Percentiles rank a stretch among this genome's conserved stretches.
Evolutionary conservation across 495 filamentous ascomycete species (phyloP).

Genomic region (Arthonia radiata): DNA sequence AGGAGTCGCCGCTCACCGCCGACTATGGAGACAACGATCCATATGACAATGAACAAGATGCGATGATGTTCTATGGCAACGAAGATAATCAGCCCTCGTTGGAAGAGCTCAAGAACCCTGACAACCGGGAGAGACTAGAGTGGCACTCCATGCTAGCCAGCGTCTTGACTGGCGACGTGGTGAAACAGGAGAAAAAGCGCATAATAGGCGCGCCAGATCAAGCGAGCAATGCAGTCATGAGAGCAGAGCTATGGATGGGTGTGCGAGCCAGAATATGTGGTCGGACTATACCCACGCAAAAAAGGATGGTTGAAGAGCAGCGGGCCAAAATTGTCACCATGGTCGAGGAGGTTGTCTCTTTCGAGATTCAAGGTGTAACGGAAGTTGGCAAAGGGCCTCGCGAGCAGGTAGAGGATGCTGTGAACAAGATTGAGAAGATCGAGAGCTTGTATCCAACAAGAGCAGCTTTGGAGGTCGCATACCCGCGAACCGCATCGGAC

Average conservation of each 20-base stretch:
- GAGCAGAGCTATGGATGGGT: conserved; percentile 74
- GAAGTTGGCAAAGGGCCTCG: conserved; percentile 70
- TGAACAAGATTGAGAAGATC: conserved; percentile 66
- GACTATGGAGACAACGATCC: conserved; percentile 55
- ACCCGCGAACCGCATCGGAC: conserved; percentile 46
- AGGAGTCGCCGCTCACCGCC: conserved; percentile 66
- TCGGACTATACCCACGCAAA: conserved; percentile 56
- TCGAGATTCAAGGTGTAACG: conserved; percentile 79
- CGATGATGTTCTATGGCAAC: conserved; percentile 66
- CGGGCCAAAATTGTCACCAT: conserved; percentile 38
- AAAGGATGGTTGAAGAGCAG: conserved; percentile 59
- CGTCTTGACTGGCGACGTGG: conserved; percentile 87
- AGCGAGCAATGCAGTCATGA: conserved; percentile 42
- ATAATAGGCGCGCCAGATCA: conserved; percentile 65
- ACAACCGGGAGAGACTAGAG: conserved; percentile 75
- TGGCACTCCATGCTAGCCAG: conserved; percentile 97
- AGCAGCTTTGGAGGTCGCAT: conserved; percentile 39
- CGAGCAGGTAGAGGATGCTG: conserved; percentile 71
- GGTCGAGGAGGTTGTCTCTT: conserved; percentile 70
- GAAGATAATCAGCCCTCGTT: conserved; percentile 68
- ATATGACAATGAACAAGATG: conserved; percentile 86
- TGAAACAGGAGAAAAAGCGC: conserved; percentile 90
- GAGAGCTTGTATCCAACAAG: conserved; percentile 65
- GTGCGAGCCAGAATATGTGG: conserved; percentile 63
- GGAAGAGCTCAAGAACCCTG: conserved; percentile 70